phyloP scores from a whole-genome alignment of 2,329 filamentous ascomycete genomes.

The Penicillium italicum region DNA sequence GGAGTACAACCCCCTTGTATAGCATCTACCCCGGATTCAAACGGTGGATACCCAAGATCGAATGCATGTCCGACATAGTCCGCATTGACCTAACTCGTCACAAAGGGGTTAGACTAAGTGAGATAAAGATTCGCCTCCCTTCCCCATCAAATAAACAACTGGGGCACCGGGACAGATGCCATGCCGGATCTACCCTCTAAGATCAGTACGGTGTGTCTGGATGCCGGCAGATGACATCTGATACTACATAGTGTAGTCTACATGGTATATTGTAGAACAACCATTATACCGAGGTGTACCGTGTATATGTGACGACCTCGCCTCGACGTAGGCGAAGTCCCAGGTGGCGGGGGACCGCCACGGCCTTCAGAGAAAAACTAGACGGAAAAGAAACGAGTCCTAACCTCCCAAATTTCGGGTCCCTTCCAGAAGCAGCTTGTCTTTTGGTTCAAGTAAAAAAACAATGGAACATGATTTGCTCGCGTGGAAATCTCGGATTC shows the following conservation, averaged over 20 bases:
- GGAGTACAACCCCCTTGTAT: not conserved
- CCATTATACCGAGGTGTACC: not conserved
- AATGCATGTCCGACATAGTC: not conserved
- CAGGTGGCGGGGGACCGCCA: not conserved
- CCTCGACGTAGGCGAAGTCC: not conserved
- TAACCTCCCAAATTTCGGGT: not conserved
- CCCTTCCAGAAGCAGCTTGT: not conserved
- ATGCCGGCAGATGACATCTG: not conserved
- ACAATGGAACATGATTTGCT: not conserved
- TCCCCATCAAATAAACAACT: slow-evolving; percentile 12
- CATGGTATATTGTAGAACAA: not conserved
- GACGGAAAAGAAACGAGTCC: not conserved
- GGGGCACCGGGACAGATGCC: not conserved
- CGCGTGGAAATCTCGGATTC: not conserved
- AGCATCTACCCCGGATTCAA: slow-evolving; percentile 14
- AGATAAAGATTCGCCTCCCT: slow-evolving; percentile 3
- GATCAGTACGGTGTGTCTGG: not conserved
- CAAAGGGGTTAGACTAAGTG: slow-evolving; percentile 1
- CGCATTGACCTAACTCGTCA: not conserved
- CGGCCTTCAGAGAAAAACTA: not conserved
- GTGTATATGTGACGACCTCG: not conserved
- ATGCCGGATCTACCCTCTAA: slow-evolving; percentile 4
- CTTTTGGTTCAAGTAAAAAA: not conserved
- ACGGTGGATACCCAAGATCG: not conserved
- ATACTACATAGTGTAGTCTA: not conserved